Percentiles rank a stretch among this genome's conserved stretches.
Evolutionary conservation across 805 yeast species (phyloP).

Genomic region (Ogataea neopini): DNA sequence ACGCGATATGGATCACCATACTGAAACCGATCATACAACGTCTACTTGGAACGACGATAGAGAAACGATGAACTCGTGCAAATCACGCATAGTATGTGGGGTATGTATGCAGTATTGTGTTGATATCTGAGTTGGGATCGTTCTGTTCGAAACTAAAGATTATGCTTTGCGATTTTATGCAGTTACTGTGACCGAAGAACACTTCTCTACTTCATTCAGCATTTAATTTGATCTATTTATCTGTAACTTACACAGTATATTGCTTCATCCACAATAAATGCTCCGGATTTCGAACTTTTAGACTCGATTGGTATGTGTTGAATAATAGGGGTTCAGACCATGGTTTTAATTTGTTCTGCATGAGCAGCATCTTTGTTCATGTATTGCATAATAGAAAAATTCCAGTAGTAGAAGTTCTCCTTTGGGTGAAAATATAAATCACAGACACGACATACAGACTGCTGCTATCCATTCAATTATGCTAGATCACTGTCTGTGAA

Average conservation of each 20-base stretch:
- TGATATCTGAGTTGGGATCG: neutral
- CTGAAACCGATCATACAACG: no score
- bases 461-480: neutral
- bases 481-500: neutral
- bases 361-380: neutral
- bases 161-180: neutral
- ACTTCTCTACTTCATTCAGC: neutral
- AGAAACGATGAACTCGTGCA: neutral
- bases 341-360: neutral
- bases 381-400: neutral
- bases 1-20: no score
- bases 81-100: neutral
- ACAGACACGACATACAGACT: neutral
- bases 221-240: neutral
- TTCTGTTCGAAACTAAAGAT: neutral
- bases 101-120: neutral
- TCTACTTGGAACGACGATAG: no score
- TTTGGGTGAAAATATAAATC: constrained; percentile 1
- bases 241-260: neutral
- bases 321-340: neutral
- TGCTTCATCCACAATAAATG: neutral
- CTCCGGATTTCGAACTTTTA: neutral
- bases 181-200: neutral
- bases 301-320: neutral
- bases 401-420: neutral